Evolutionary conservation across 2,329 filamentous ascomycete genomes (phyloP).

Genomic region (Akanthomyces dipterigenus): DNA sequence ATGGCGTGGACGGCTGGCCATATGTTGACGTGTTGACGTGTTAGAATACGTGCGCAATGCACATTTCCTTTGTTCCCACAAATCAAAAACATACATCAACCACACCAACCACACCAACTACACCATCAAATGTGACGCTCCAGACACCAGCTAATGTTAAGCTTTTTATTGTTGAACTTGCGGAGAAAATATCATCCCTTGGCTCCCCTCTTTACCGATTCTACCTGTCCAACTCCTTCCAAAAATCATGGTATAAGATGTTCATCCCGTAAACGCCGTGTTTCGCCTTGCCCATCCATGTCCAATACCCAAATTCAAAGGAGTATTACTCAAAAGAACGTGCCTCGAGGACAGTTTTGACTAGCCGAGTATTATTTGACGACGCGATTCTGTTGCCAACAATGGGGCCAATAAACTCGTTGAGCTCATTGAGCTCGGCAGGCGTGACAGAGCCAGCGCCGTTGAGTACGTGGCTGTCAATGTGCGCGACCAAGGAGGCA

Average conservation of each 20-base stretch:
- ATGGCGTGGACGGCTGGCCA: background rate
- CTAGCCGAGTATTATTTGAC: slow-evolving; percentile 40
- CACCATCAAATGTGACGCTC: background rate
- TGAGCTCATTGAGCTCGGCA: slow-evolving; percentile 38
- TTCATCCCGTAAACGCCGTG: background rate
- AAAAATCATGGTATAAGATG: background rate
- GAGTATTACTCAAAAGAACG: slow-evolving; percentile 40
- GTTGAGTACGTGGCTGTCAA: slow-evolving; percentile 33
- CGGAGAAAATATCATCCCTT: no score
- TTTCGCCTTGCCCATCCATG: background rate
- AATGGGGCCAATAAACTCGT: slow-evolving; percentile 49
- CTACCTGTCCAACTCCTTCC: background rate
- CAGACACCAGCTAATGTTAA: background rate
- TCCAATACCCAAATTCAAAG: background rate
- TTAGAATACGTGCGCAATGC: slow-evolving; percentile 1
- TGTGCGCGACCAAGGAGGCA: slow-evolving; percentile 33
- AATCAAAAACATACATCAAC: background rate
- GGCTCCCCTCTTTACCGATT: background rate
- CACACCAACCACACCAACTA: no score
- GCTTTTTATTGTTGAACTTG: background rate
- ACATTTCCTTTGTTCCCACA: slow-evolving; percentile 7
- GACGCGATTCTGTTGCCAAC: slow-evolving; percentile 43
- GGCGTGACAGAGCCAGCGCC: slow-evolving; percentile 26
- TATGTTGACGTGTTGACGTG: background rate
- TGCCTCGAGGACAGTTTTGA: slow-evolving; percentile 48